These are phyloP conservation scores for Kwoniella shivajii DNA, from an alignment of 1,284 basidiomycete species.

Conservation along the genomic window DNA sequence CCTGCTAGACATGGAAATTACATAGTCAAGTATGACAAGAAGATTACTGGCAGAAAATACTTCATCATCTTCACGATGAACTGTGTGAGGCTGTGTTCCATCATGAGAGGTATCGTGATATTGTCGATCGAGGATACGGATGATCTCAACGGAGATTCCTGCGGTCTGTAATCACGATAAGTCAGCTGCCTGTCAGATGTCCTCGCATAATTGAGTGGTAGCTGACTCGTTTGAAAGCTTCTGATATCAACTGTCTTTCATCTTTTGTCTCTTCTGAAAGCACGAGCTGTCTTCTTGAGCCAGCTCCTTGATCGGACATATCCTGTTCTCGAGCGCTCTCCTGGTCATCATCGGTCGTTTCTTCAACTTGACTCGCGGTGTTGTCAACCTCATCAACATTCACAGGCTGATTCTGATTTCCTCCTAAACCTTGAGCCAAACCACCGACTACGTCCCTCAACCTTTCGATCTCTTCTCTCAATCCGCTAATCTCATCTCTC, in stretches of 20 bases:
- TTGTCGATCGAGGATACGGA: slow-evolving; percentile 11
- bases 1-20: no score
- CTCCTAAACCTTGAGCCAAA: slow-evolving; percentile 26
- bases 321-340: not conserved
- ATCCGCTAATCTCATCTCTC: slow-evolving; percentile 32
- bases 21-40: not conserved
- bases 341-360: no score
- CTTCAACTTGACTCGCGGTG: no score
- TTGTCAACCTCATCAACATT: not conserved
- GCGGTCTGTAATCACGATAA: slow-evolving; percentile 5
- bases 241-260: slow-evolving; percentile 2
- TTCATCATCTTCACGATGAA: not conserved
- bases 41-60: not conserved
- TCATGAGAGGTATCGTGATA: no score
- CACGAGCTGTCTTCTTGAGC: no score
- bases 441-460: slow-evolving; percentile 40
- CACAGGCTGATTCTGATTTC: not conserved
- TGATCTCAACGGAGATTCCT: slow-evolving; percentile 3
- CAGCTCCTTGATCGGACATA: not conserved
- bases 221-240: slow-evolving; percentile 68
- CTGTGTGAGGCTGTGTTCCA: not conserved
- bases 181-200: not conserved
- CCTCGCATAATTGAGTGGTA: not conserved
- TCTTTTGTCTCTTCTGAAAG: no score
- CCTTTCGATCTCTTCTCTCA: slow-evolving; percentile 41